Conservation (phyloP, 306 rosid species). For the Urtica urens region DNA sequence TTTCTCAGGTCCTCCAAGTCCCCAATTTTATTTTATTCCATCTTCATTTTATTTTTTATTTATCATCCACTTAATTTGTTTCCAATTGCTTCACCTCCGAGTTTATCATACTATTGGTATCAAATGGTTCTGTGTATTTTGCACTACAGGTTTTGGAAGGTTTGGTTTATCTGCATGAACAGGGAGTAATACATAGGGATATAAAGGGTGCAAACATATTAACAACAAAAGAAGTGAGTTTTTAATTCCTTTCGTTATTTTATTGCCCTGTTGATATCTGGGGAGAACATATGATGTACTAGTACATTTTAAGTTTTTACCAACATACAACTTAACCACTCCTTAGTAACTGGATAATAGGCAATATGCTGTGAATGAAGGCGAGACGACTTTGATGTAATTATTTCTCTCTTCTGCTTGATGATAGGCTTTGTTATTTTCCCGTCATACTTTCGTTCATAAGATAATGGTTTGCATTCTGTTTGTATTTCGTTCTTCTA, state of each 20-base stretch:
- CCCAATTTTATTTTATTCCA: constrained; percentile 8
- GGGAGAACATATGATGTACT: no score
- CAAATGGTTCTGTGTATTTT: background rate
- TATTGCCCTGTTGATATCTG: no score
- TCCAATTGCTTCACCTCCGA: no score
- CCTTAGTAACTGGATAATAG: no score
- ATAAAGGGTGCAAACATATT: constrained; percentile 97
- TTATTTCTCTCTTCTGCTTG: no score
- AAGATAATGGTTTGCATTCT: background rate
- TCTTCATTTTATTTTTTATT: background rate
- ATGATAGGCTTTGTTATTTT: no score
- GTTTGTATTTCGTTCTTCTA: background rate
- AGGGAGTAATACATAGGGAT: constrained; percentile 97
- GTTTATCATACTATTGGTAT: constrained; percentile 16
- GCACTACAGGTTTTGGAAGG: constrained; percentile 91
- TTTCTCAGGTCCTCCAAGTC: constrained; percentile 67
- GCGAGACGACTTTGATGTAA: no score
- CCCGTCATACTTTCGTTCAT: no score
- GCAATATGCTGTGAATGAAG: no score
- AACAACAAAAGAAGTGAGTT: constrained; percentile 86
- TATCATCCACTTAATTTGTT: background rate
- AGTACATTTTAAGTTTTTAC: no score
- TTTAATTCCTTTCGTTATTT: background rate
- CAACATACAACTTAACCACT: no score
- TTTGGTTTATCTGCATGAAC: constrained; percentile 95